Conservation (phyloP, 2,329 filamentous ascomycete species). For the Cercospora zeina region DNA sequence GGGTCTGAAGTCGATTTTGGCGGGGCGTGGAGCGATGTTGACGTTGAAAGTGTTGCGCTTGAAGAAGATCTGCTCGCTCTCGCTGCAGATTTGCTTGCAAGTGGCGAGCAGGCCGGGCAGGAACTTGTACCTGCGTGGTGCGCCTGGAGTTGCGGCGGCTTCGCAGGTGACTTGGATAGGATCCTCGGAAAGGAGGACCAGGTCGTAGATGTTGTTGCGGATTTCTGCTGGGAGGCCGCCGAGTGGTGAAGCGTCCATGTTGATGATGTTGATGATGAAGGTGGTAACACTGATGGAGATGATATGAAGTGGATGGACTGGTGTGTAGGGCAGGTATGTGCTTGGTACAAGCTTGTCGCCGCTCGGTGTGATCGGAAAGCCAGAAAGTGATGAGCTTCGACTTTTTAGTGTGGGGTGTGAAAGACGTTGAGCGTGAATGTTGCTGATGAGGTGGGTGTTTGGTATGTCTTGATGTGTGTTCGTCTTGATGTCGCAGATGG, state of each 20-base stretch:
- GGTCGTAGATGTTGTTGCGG: conserved; percentile 1
- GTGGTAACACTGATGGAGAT: not conserved
- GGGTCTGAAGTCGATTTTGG: not conserved
- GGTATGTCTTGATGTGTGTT: not conserved
- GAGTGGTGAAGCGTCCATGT: conserved; percentile 6
- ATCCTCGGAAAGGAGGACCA: not conserved
- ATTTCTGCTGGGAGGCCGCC: conserved; percentile 1
- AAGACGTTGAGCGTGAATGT: not conserved
- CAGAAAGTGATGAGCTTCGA: not conserved
- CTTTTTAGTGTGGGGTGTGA: not conserved
- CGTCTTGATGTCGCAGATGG: not conserved
- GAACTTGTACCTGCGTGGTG: not conserved
- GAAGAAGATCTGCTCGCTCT: conserved; percentile 1
- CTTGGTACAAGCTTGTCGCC: not conserved
- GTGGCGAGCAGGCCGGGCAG: not conserved
- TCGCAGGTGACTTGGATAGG: conserved; percentile 3
- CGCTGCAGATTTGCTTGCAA: not conserved
- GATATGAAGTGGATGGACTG: not conserved
- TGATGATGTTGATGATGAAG: not conserved
- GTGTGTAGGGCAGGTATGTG: not conserved
- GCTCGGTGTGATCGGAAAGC: not conserved
- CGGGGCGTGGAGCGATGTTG: not conserved
- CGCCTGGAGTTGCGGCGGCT: not conserved
- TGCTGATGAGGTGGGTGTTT: not conserved
- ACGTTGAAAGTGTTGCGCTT: not conserved